Base-by-base conservation (phyloP, 2,329 filamentous ascomycete species). In the Anisogramma anomala region DNA sequence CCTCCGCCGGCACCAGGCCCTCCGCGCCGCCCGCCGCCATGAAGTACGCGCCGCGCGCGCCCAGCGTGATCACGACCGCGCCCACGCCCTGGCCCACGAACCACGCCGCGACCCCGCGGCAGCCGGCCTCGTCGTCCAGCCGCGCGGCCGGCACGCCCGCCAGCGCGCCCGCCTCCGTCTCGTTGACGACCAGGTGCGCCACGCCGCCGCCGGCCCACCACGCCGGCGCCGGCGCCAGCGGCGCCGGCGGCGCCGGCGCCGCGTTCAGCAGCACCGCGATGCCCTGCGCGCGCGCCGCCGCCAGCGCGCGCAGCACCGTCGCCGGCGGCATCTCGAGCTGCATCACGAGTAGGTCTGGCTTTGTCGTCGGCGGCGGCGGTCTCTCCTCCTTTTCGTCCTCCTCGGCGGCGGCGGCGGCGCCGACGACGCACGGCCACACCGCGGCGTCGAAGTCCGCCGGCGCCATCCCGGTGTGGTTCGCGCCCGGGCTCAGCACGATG, bases 171-270 rank as follows among this genome's bases (percentile, higher is more conserved):
- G 87, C 84, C 64, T 95, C 88, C 1, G 82, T 91, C 66, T 95
- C 88, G 55, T 96, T 95, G 53, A 95, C 74, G 37, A 95, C 75
- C 32, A 95, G 68, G 53, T 94, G 85, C 31, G 78, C 77, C 23
- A 95, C 70, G 1, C 73, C 74, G 6, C 58, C 52, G 56, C n/a
- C n/a, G n/a, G n/a, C n/a, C n/a, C n/a, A n/a, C n/a, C n/a, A n/a
- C 3, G 87, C 86, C 4, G 83, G 82, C 3, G 88, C 88, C 13
- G 88, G 87, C 59, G 95, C 95, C 49, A 94, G 71, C 36, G 95
- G 71, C 2, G 89, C 80, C 26, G 72, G n/a, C n/a, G n/a, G n/a
- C 3, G 87, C 86, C 4, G 83, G 82, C 3, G 88, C 88, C 13
- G 88, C 87, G 59, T 95, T 96, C 49, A 94, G 71, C 36, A 95